Evolutionary conservation across 768 basidiomycete genomes (phyloP), one percentile per base, ranked within the genome.

Genomic region (Lactarius hengduanensis): DNA sequence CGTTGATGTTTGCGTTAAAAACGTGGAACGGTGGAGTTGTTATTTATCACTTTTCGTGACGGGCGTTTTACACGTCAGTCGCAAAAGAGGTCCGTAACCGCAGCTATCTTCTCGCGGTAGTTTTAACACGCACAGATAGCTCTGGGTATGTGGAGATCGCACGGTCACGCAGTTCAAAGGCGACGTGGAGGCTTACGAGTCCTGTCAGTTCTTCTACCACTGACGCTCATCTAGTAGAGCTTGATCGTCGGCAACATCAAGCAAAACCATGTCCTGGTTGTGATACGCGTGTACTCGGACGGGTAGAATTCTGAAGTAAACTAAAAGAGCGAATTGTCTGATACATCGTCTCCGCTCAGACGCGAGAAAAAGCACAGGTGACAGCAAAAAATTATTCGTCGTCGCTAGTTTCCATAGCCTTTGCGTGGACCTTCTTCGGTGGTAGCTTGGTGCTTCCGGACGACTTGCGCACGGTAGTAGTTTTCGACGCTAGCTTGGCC

Each of bases 141-240:
- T 98, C 28, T 97, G 94, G 93, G 94, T 97, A 9, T 98, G 96
- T 72, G 88, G 86, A 38, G 91, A 94, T 73, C 72, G 84, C 60
- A 89, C 88, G 0, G 90, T 92, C 38, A 78, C 78, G 65, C 92
- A 93, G 76, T 96, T 94, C 81, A 86, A 78, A 76, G 94, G 94
- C 47, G 94, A 97, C 72, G 94, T 96, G 0, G 86, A 92, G 72
- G 86, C 84, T 13, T 97, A 97, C 82, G 96, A 96, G 89, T 92
- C 87, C 60, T 67, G 78, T 71, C 15, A 4, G 13, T 13, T 18
- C 22, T 36, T 13, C 30, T 36, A 38, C 32, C 6, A 30, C 34
- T 63, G 18, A 54, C 43, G 28, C n/a, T 34, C 9, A 4, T 57
- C 1, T 22, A 30, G 28, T 40, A 67, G 66, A 67, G 53, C 53